phyloP scores from a whole-genome alignment of 1,139 yeast species.

The Hansenula lynferdii region DNA sequence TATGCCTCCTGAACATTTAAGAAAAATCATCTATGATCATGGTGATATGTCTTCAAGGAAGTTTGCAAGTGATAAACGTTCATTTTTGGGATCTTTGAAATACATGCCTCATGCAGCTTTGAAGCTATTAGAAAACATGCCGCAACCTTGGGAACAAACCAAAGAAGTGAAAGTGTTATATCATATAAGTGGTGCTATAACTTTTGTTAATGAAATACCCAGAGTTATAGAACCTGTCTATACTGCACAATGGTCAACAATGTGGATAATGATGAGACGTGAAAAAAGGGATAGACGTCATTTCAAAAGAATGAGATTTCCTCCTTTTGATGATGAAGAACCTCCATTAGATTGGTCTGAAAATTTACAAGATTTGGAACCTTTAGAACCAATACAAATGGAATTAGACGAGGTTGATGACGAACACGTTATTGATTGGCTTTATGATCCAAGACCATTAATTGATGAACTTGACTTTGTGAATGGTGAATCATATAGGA shows the following conservation, averaged over 20 bases:
- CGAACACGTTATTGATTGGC: constrained; percentile 61
- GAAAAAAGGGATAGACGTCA: constrained; percentile 89
- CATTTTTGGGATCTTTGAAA: constrained; percentile 87
- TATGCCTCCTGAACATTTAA: constrained; percentile 92
- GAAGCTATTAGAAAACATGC: constrained; percentile 91
- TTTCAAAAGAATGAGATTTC: constrained; percentile 88
- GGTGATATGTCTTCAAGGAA: constrained; percentile 80
- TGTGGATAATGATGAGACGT: constrained; percentile 90
- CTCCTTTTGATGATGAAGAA: constrained; percentile 97
- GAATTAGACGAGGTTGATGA: constrained; percentile 62
- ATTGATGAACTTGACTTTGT: constrained; percentile 49
- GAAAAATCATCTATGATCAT: constrained; percentile 81
- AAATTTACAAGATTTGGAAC: constrained; percentile 67
- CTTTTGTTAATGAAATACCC: constrained; percentile 91
- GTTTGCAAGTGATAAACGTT: constrained; percentile 82
- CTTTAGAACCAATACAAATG: constrained; percentile 62
- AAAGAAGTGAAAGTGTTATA: constrained; percentile 86
- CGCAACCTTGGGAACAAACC: constrained; percentile 95
- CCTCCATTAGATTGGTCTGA: constrained; percentile 85
- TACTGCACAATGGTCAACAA: constrained; percentile 92
- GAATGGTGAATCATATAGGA: constrained; percentile 73
- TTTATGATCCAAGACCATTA: constrained; percentile 75
- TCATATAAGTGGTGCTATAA: constrained; percentile 90
- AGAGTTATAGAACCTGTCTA: constrained; percentile 90
- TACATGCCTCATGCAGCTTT: constrained; percentile 94